Evolutionary conservation across 108 stramenopile species (phyloP), one percentile per base, ranked within the genome.

Genomic region (Parietichytrium sp.): DNA sequence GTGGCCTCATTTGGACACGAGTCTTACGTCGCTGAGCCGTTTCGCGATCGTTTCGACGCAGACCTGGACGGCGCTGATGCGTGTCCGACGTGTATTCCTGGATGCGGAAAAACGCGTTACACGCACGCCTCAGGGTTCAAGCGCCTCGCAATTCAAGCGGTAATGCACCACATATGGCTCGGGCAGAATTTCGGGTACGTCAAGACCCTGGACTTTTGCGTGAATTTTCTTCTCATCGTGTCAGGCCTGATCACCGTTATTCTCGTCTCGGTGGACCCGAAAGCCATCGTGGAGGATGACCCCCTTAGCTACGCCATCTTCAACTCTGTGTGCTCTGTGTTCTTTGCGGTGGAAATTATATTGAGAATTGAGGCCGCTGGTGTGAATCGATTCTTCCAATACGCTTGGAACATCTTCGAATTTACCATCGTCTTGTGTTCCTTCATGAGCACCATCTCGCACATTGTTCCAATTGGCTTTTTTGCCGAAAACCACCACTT

Each of bases 371-470:
- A 81, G n/a, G 82, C 30, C 33, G 27, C 80, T 7, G 20, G 47
- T 16, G 1, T 38, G 0, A 10, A n/a, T 4, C 49, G 30, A 3
- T 82, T 82, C 3, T 78, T 29, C 20, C 20, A 53, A 25, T 81
- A 78, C 7, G 30, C 23, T 8, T 82, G 47, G 25, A 82, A 82
- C 33, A 12, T 54, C 0, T 80, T 82, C 16, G 82, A 82, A 7
- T 45, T 38, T 4, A 4, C 49, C 33, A 45, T 78, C 13, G 42
- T 82, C 30, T 3, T 6, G 48, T 20, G 12, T 1, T 18, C 31
- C 8, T 38, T 54, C n/a, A 20, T 51, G 25, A 29, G 54, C 27
- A 26, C 82, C 27, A n/a, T 26, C 77, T 18, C 25, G 20, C 72
- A 20, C 13, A 4, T 49, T 3, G 7, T 79, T 3, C 10, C 48